Percentiles rank a stretch among this genome's conserved stretches.
Evolutionary conservation across 1,284 basidiomycete genomes (phyloP).

Genomic region (Trichosporon coremiiforme): DNA sequence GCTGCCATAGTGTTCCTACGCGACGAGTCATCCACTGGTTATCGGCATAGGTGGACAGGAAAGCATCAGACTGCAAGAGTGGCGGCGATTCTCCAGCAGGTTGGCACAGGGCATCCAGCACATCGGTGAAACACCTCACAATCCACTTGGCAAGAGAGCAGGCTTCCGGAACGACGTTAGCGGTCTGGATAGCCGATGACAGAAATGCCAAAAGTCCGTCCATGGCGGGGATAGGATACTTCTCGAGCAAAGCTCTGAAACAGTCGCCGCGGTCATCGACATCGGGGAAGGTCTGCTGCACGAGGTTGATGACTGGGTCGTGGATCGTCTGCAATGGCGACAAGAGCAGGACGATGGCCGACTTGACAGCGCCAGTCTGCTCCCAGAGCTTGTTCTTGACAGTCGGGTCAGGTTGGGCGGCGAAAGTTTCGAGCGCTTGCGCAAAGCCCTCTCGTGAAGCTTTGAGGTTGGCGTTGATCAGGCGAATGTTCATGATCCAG

Average conservation of each 20-base stretch:
- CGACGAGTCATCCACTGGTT: conserved; percentile 57
- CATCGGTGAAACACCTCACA: conserved; percentile 85
- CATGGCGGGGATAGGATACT: conserved; percentile 67
- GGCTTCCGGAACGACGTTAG: conserved; percentile 72
- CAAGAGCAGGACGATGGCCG: conserved; percentile 69
- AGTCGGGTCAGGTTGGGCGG: conserved; percentile 61
- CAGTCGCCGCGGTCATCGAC: conserved; percentile 83
- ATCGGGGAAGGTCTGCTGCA: conserved; percentile 81
- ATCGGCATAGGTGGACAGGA: conserved; percentile 53
- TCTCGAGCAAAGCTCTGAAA: conserved; percentile 72
- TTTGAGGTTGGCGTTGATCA: conserved; percentile 65
- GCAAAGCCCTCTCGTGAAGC: conserved; percentile 66
- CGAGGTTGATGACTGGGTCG: conserved; percentile 69
- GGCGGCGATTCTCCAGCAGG: conserved; percentile 59
- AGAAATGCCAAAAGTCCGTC: conserved; percentile 71
- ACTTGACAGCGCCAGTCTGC: conserved; percentile 59
- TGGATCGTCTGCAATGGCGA: conserved; percentile 77
- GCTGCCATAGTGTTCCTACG: conserved; percentile 74
- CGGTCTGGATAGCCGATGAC: conserved; percentile 66
- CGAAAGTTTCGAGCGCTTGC: conserved; percentile 65
- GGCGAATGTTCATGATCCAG: conserved; percentile 47
- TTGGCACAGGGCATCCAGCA: conserved; percentile 81
- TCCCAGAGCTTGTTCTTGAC: conserved; percentile 63
- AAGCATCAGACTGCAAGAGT: conserved; percentile 55
- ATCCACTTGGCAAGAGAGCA: conserved; percentile 81